Percentiles rank a stretch among this genome's conserved stretches.
Evolutionary conservation across 176 grass and related monocot species (phyloP).

Genomic region (Poa pratensis): DNA sequence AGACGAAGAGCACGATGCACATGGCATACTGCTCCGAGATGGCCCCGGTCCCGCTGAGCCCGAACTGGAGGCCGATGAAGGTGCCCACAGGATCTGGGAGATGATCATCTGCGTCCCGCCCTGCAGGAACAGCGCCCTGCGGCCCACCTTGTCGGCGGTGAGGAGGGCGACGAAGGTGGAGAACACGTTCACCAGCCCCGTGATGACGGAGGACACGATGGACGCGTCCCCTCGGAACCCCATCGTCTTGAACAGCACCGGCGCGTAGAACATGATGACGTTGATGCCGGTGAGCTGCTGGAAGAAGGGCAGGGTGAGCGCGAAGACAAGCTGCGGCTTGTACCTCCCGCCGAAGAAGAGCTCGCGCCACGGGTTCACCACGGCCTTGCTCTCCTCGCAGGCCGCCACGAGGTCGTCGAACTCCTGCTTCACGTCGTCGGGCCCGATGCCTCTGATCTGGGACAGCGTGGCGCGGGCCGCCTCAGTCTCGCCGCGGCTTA

Average conservation of each 20-base stretch:
- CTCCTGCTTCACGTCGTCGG: conserved; percentile 47
- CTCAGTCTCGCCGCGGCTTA: conserved; percentile 40
- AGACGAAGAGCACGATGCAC: conserved; percentile 70
- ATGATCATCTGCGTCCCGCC: conserved; percentile 70
- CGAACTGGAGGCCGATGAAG: conserved; percentile 63
- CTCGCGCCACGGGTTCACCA: conserved; percentile 51
- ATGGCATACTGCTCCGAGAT: conserved; percentile 67
- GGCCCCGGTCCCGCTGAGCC: conserved; percentile 47
- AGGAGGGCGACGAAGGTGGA: conserved; percentile 58
- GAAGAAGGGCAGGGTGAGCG: conserved; percentile 51
- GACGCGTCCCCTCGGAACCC: conserved; percentile 50
- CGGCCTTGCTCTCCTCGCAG: conserved; percentile 40
- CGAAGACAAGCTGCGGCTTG: conserved; percentile 52
- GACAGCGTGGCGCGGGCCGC: conserved; percentile 40
- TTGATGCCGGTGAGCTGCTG: conserved; percentile 74
- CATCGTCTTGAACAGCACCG: conserved; percentile 65
- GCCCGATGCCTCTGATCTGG: conserved; percentile 44
- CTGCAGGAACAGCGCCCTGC: conserved; percentile 59
- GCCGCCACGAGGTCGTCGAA: conserved; percentile 38
- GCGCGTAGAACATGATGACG: conserved; percentile 78
- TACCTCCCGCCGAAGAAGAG: conserved; percentile 53
- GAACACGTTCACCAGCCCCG: conserved; percentile 57
- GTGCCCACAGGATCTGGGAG: conserved; percentile 63
- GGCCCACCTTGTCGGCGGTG: conserved; percentile 59
- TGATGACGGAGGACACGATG: conserved; percentile 60